These are phyloP conservation scores for Raffaelea arxii DNA, from an alignment of 2,329 filamentous ascomycete species.

Conservation along the genomic window DNA sequence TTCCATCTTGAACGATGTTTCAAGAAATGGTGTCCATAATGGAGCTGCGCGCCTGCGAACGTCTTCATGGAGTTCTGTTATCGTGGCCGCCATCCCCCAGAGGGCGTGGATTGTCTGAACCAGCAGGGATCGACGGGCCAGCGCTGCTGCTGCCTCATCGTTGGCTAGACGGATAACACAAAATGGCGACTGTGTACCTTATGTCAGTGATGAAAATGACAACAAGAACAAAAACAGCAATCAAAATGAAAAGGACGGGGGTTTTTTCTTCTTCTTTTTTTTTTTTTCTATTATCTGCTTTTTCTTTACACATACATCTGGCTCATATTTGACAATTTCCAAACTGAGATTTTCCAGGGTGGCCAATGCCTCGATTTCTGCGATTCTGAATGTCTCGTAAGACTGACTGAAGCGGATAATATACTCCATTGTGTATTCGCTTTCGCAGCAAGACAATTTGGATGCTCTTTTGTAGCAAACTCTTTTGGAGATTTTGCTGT, in stretches of 20 bases:
- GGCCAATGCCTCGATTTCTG: slow-evolving; percentile 77
- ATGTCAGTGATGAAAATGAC: slow-evolving; percentile 3
- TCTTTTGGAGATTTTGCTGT: too few species aligned
- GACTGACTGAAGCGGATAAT: slow-evolving; percentile 82
- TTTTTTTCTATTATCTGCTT: too few species aligned
- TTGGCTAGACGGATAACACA: slow-evolving; percentile 65
- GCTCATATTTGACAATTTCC: slow-evolving; percentile 64
- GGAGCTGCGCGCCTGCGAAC: slow-evolving; percentile 49
- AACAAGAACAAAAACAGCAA: neutral
- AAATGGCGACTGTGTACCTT: slow-evolving; percentile 62
- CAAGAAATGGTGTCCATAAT: slow-evolving; percentile 57
- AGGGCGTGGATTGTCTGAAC: slow-evolving; percentile 78
- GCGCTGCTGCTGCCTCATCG: slow-evolving; percentile 49
- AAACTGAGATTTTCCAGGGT: slow-evolving; percentile 56
- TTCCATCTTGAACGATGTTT: slow-evolving; percentile 69
- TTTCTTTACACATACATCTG: slow-evolving; percentile 52
- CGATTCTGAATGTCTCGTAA: slow-evolving; percentile 81
- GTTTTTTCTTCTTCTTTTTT: too few species aligned
- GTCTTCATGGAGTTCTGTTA: slow-evolving; percentile 58
- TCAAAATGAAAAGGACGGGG: too few species aligned
- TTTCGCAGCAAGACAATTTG: too few species aligned
- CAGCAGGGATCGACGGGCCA: slow-evolving; percentile 72
- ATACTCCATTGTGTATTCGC: slow-evolving; percentile 52
- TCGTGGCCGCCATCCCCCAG: slow-evolving; percentile 65
- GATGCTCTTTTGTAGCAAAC: too few species aligned